phyloP scores from a whole-genome alignment of 2,329 filamentous ascomycete species.

The Ascocoryne sarcoides region DNA sequence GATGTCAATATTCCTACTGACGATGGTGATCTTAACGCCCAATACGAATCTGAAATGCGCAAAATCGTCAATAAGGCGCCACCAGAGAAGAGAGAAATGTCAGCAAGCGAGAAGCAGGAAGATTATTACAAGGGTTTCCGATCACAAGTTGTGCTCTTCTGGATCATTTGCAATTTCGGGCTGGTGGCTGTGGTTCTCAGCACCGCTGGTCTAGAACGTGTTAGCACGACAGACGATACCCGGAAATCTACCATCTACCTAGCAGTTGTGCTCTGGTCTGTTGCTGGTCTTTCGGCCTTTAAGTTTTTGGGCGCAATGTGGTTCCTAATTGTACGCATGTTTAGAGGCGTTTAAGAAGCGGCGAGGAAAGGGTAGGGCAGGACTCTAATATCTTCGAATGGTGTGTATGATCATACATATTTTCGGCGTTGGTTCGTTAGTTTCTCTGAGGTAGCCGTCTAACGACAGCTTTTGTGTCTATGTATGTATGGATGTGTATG shows the following conservation, averaged over 20 bases:
- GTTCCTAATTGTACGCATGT: slow-evolving; percentile 77
- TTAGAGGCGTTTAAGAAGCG: slow-evolving; percentile 63
- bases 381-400: no score
- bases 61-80: slow-evolving; percentile 68
- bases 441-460: no score
- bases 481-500: no score
- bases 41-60: slow-evolving; percentile 79
- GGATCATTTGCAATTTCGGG: slow-evolving; percentile 95
- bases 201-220: slow-evolving; percentile 69
- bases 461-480: no score
- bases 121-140: slow-evolving; percentile 98
- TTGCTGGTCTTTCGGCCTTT: slow-evolving; percentile 28
- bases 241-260: slow-evolving; percentile 28
- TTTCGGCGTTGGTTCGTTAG: no score
- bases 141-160: slow-evolving; percentile 81
- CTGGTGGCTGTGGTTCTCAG: slow-evolving; percentile 80
- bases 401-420: no score
- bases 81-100: slow-evolving; percentile 56
- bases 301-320: slow-evolving; percentile 30
- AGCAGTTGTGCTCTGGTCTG: slow-evolving; percentile 29
- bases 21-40: slow-evolving; percentile 87
- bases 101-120: slow-evolving; percentile 70
- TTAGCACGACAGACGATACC: slow-evolving; percentile 51
- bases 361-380: no score
- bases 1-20: slow-evolving; percentile 80